Base-by-base conservation (phyloP, 768 basidiomycete genomes). In the Boletus pseudopeckii region DNA sequence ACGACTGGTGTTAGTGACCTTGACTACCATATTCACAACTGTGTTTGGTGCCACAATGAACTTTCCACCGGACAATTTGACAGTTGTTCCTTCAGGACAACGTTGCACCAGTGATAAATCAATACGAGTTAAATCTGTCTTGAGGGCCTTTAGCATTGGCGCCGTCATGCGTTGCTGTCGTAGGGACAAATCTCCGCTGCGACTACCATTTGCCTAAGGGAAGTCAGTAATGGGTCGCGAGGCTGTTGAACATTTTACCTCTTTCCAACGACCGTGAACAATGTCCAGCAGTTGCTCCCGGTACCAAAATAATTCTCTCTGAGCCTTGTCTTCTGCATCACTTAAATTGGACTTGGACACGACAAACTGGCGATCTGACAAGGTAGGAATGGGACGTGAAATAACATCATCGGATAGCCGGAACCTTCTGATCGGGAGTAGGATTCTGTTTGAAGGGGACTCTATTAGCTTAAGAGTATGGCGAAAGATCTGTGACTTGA, bases 261-360 rank as follows among this genome's bases (percentile, higher is more conserved):
- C 97, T 64, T 80, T 80, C 97, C 97, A 99, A 17, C 75, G 76
- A 10, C 87, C 87, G 13, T 73, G 75, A 14, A 98, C 67, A 46
- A 74, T 71, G 43, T 81, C 81, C 62, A 98, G 80, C 10, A 99
- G 72, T 57, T 87, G 84, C 68, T 99, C 95, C 34, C 95, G 79
- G 67, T 97, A 96, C 97, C 97, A 99, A 74, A 98, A 99, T 15
- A 95, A 67, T 65, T 93, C 90, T 37, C 84, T 78, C 65, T 92
- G 87, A 10, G 76, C 64, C 40, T 74, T 76, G 55, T 87, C 80
- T 59, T 91, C 86, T 42, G 70, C 73, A 11, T 71, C 66, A 1
- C 85, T 80, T 53, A 90, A 71, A 45, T 75, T 80, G 5, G 86
- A 82, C 60, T 90, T 89, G 24, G 86, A 79, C 0, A 97, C 87